Percentiles rank a stretch among this genome's conserved stretches.
Evolutionary conservation across 495 filamentous ascomycete species (phyloP).

Genomic region (Penicillium samsonianum): DNA sequence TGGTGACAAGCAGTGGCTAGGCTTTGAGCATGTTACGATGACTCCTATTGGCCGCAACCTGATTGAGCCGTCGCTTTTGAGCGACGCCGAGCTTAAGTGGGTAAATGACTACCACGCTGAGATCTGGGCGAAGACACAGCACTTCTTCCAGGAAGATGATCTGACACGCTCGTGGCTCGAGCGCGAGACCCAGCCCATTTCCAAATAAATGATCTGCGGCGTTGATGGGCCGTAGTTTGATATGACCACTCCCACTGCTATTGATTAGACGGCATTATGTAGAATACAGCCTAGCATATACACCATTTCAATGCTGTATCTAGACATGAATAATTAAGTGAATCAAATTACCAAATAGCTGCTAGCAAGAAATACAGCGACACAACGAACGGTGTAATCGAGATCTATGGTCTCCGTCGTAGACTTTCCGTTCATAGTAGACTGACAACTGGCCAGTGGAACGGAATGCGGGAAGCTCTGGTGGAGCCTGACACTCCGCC

Average conservation of each 20-base stretch:
- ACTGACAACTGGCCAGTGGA: slow-evolving; percentile 14
- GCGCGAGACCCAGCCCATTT: slow-evolving; percentile 70
- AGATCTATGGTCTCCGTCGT: not conserved
- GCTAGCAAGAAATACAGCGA: too few relatives aligned
- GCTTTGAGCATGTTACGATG: slow-evolving; percentile 98
- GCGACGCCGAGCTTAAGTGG: slow-evolving; percentile 78
- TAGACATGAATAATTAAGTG: not conserved
- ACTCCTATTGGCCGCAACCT: slow-evolving; percentile 89
- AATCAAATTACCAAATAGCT: not conserved
- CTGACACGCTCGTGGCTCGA: slow-evolving; percentile 77
- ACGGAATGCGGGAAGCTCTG: slow-evolving; percentile 30
- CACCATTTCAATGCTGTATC: not conserved
- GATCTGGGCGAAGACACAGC: slow-evolving; percentile 77
- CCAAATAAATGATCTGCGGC: slow-evolving; percentile 28
- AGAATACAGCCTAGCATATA: not conserved
- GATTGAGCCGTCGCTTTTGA: slow-evolving; percentile 74
- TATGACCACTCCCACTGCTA: not conserved
- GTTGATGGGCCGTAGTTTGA: not conserved
- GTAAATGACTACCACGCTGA: slow-evolving; percentile 83
- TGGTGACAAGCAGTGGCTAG: slow-evolving; percentile 89
- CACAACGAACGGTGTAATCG: not conserved
- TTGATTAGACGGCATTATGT: not conserved
- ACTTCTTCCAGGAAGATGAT: slow-evolving; percentile 73
- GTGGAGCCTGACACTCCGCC: slow-evolving; percentile 29
- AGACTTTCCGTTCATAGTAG: not conserved